A percentile compares a stretch with the other conserved stretches of the same genome.
Evolutionary conservation across 352 stramenopile species (phyloP).

Genomic region (Phytophthora ramorum): DNA sequence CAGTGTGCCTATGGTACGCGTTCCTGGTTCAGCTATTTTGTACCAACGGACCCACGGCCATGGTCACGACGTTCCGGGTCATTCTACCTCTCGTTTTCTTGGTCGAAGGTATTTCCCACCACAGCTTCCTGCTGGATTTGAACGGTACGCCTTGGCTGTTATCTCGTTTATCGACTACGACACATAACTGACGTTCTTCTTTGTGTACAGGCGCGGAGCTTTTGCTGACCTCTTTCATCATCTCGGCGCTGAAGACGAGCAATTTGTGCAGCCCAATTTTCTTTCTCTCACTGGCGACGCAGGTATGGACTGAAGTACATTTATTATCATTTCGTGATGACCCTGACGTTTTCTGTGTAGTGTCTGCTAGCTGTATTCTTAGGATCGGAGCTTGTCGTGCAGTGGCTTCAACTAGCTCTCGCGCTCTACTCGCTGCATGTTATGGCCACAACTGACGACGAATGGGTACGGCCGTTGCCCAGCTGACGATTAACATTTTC

Average conservation of each 20-base stretch:
- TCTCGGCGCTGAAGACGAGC: constrained; percentile 87
- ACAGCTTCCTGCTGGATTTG: constrained; percentile 91
- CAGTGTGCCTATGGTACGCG: constrained; percentile 91
- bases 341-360: constrained; percentile 30
- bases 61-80: constrained; percentile 88
- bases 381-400: constrained; percentile 80
- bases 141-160: constrained; percentile 65
- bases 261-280: constrained; percentile 87
- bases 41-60: constrained; percentile 80
- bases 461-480: constrained; percentile 60
- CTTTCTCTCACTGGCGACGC: constrained; percentile 81
- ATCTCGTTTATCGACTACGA: background rate
- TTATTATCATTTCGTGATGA: background rate
- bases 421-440: constrained; percentile 86
- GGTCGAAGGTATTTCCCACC: constrained; percentile 87
- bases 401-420: constrained; percentile 85
- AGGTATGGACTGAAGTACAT: constrained; percentile 42
- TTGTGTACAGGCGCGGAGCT: constrained; percentile 72
- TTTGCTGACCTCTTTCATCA: constrained; percentile 85
- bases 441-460: constrained; percentile 77
- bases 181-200: background rate
- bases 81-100: constrained; percentile 87
- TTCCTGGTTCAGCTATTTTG: constrained; percentile 91
- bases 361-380: constrained; percentile 85
- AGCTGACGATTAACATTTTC: background rate